Conservation (phyloP, 257 asterid species). For the Marsdenia floribunda region DNA sequence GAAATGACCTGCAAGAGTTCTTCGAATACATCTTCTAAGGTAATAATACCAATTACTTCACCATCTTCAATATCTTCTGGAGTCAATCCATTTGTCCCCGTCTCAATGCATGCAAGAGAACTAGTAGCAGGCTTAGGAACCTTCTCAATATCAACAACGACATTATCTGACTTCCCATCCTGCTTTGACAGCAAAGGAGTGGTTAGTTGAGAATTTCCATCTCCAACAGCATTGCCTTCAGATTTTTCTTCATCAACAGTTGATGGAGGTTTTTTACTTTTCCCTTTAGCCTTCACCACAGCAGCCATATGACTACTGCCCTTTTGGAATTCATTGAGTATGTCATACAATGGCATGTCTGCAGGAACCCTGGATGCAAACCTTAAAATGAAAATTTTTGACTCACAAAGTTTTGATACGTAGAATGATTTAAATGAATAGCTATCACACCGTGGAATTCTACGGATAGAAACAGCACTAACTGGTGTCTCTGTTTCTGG, state of each 20-base stretch:
- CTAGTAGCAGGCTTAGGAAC: slow-evolving; percentile 30
- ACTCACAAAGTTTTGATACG: not conserved
- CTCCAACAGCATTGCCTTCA: slow-evolving; percentile 35
- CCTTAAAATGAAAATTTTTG: slow-evolving; percentile 16
- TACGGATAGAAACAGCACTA: slow-evolving; percentile 76
- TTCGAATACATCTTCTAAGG: slow-evolving; percentile 94
- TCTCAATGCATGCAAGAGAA: slow-evolving; percentile 29
- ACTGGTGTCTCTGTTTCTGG: slow-evolving; percentile 91
- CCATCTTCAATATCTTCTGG: slow-evolving; percentile 70
- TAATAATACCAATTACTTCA: slow-evolving; percentile 84
- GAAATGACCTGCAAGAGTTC: slow-evolving; percentile 77
- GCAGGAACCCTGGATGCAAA: slow-evolving; percentile 64
- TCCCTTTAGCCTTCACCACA: slow-evolving; percentile 61
- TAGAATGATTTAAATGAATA: slow-evolving; percentile 11
- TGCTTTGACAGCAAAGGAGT: slow-evolving; percentile 45
- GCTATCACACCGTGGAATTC: slow-evolving; percentile 70
- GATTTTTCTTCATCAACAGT: slow-evolving; percentile 35
- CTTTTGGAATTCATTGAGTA: slow-evolving; percentile 79
- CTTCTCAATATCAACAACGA: slow-evolving; percentile 60
- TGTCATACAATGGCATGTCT: slow-evolving; percentile 90
- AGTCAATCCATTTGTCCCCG: slow-evolving; percentile 26
- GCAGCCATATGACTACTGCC: slow-evolving; percentile 97
- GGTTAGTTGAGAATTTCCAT: slow-evolving; percentile 31
- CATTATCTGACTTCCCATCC: slow-evolving; percentile 32
- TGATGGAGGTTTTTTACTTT: slow-evolving; percentile 37